phyloP scores from a whole-genome alignment of 108 stramenopile genomes.

The Bacterosira constricta region DNA sequence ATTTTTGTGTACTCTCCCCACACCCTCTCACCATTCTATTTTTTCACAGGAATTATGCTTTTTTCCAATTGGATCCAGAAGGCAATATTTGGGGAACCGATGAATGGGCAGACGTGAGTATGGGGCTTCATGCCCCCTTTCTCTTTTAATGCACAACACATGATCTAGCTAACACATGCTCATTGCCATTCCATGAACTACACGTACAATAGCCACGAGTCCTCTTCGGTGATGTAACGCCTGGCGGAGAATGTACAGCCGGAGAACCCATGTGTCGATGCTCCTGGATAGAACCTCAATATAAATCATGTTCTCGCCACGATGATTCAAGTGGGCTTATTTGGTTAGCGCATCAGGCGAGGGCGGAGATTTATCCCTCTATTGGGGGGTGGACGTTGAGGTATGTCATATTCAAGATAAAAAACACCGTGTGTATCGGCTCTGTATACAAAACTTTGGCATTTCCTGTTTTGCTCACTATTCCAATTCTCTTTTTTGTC shows the following conservation, averaged over 20 bases:
- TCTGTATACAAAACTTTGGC: too few relatives aligned
- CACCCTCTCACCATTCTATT: too few relatives aligned
- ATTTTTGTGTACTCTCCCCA: too few relatives aligned
- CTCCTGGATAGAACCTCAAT: not conserved
- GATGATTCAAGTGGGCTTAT: not conserved
- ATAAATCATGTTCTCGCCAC: not conserved
- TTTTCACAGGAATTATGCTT: conserved; percentile 26
- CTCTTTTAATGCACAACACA: too few relatives aligned
- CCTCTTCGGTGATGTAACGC: not conserved
- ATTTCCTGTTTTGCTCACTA: too few relatives aligned
- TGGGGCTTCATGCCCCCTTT: too few relatives aligned
- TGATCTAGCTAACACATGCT: too few relatives aligned
- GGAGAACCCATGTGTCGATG: not conserved
- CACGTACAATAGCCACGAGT: not conserved
- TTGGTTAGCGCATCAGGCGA: not conserved
- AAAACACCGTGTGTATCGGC: too few relatives aligned
- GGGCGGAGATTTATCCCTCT: conserved; percentile 4
- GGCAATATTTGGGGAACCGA: conserved; percentile 20
- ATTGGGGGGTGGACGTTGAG: conserved; percentile 10
- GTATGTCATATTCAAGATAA: too few relatives aligned
- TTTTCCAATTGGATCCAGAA: conserved; percentile 10
- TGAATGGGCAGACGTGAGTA: conserved; percentile 5
- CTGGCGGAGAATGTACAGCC: not conserved
- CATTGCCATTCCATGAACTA: too few relatives aligned
- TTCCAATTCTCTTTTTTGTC: not conserved